Base-by-base conservation (phyloP, 345 rosid species). In the Eucalyptus sp. region DNA sequence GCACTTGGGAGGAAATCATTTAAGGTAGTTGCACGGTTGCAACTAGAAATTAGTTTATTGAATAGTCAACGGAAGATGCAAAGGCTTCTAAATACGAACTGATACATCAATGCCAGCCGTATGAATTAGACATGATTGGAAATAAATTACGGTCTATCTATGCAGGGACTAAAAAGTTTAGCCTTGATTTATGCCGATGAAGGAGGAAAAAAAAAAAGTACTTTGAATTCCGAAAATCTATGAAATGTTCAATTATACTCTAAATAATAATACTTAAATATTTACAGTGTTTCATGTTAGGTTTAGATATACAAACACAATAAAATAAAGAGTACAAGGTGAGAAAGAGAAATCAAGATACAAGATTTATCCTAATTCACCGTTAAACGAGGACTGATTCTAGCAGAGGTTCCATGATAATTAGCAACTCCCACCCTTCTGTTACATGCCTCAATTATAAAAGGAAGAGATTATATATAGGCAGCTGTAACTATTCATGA, bases 321-420 rank as follows among this genome's bases (percentile, higher is more conserved):
- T 51, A 6, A 51, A 51, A 51, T 16, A 51, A 51, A 51, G 8
- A 16, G 54, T 51, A 51, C 6, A 1, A 51, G 22, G 8, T 1
- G 22, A 51, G 22, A 16, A 51, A 52, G 58, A 52, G 10, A 20
- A 52, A 52, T 52, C 25, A 52, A 52, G 58, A 20, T 52, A 52
- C 5, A 20, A 52, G 58, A 52, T 20, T 52, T 52, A 8, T 52
- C 58, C 25, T 8, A 52, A 5, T 20, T 52, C 58, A 52, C 5
- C 0, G 0, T 20, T 52, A 20, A 52, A 52, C 8, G 3, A 20
- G 1, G 8, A 52, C 5, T 52, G 20, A 52, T 52, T 52, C 5
- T 20, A 8, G 25, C 4, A 52, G 10, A 52, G 58, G 25, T 52
- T 52, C 58, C 58, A 20, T 52, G 25, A 52, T 52, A 52, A 52